Base-by-base conservation (phyloP, 768 basidiomycete species). In the Vishniacozyma victoriae region DNA sequence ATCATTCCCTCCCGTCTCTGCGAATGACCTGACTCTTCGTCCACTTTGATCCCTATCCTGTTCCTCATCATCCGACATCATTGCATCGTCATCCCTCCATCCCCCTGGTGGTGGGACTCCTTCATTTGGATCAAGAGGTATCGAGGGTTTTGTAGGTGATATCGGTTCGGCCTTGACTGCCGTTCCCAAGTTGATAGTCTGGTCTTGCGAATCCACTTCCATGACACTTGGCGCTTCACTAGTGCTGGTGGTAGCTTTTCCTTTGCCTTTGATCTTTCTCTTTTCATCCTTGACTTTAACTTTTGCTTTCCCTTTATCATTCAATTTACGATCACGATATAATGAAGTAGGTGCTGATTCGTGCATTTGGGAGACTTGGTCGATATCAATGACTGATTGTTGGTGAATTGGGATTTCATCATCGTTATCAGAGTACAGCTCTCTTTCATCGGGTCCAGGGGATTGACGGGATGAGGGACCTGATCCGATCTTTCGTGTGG, bases 281-380 rank as follows among this genome's bases (percentile, higher is more conserved):
- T 41, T 41, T 36, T 48, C 50, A 20, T 50, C 44, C 35, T 57
- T 40, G 14, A 29, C 44, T 27, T 45, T 45, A 33, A 47, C 31
- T 40, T 38, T 35, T 26, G 35, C 18, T 13, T 24, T 41, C 14
- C 27, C 12, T 44, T 31, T 57, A 24, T 29, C 42, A 13, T 38
- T 40, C 26, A 38, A 27, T 29, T 44, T 44, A 29, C 25, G 23
- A 26, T 22, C 46, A 15, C 70, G 45, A 16, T 55, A 55, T 15
- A 72, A 49, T 15, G 52, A 50, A 3, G 68, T 69, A 4, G 70
- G 70, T 4, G 70, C 70, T 27, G 62, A 64, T 39, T 72, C 70
- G 4, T 56, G 57, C 42, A 67, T 52, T 5, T 44, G 48, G 4
- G 70, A 67, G 3, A 72, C 68, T 18, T 48, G 41, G 35, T 62